Conservation (phyloP, 139 green algal genomes). For the Chlamydomonas sp. region DNA sequence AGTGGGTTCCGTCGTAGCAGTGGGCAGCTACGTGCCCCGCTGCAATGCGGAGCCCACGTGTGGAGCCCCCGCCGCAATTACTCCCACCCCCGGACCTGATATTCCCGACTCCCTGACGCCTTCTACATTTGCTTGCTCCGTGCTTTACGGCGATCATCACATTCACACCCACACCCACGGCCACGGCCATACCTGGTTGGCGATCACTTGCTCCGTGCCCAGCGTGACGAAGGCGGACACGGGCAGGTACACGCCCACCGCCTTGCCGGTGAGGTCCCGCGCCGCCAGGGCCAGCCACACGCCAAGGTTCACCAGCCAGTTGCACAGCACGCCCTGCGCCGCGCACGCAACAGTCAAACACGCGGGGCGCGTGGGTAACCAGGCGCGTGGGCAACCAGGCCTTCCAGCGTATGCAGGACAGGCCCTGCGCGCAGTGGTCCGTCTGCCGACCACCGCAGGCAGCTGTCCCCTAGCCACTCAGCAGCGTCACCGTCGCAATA, state of each 20-base stretch:
- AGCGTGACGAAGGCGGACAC: slow-evolving; percentile 83
- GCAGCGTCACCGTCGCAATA: background rate
- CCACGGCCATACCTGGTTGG: slow-evolving; percentile 59
- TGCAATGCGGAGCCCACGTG: too few species aligned
- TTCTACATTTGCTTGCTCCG: too few species aligned
- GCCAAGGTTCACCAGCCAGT: slow-evolving; percentile 87
- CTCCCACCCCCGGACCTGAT: too few species aligned
- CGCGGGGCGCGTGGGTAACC: too few species aligned
- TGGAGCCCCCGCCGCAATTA: too few species aligned
- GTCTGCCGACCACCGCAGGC: background rate
- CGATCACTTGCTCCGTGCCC: slow-evolving; percentile 81
- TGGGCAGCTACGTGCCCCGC: too few species aligned
- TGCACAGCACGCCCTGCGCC: slow-evolving; percentile 47
- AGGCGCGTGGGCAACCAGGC: too few species aligned
- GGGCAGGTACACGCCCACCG: slow-evolving; percentile 73
- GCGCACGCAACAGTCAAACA: background rate
- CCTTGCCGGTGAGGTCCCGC: slow-evolving; percentile 68
- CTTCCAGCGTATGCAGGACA: background rate
- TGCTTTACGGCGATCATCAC: too few species aligned
- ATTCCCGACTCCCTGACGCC: background rate
- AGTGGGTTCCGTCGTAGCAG: too few species aligned
- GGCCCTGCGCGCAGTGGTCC: background rate
- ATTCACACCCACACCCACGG: too few species aligned
- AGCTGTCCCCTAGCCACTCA: background rate
- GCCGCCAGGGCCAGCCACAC: slow-evolving; percentile 74